These are phyloP conservation scores for Xylaria grammica DNA, from an alignment of 495 filamentous ascomycete species.

Conservation along the genomic window DNA sequence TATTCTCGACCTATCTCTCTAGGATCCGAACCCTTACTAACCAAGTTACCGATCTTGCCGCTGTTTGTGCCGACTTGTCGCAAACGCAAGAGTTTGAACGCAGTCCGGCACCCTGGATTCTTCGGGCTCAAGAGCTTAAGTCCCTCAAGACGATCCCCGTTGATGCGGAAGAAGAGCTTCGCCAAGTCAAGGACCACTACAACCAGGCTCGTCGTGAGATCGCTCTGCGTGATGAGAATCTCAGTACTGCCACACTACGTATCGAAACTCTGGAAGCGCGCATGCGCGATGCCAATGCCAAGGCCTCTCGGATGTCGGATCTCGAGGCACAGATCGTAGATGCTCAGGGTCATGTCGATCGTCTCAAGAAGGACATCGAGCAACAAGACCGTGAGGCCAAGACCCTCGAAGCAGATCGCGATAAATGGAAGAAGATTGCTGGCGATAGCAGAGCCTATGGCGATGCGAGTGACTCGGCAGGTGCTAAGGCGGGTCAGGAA, in stretches of 20 bases:
- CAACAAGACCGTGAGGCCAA: slow-evolving; percentile 63
- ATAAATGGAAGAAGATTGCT: slow-evolving; percentile 77
- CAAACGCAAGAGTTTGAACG: slow-evolving; percentile 86
- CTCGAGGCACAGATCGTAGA: slow-evolving; percentile 65
- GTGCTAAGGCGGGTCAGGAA: slow-evolving; percentile 60
- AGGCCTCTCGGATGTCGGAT: slow-evolving; percentile 65
- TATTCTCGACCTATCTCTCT: slow-evolving; percentile 70
- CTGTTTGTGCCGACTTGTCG: slow-evolving; percentile 73
- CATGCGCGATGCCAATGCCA: slow-evolving; percentile 78
- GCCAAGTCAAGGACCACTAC: slow-evolving; percentile 74
- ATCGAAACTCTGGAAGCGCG: slow-evolving; percentile 88
- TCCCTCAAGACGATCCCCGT: slow-evolving; percentile 75
- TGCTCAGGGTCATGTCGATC: slow-evolving; percentile 58
- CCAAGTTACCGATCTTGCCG: slow-evolving; percentile 73
- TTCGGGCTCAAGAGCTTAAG: slow-evolving; percentile 78
- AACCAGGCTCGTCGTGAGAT: slow-evolving; percentile 66
- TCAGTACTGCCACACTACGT: slow-evolving; percentile 81
- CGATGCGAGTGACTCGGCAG: slow-evolving; percentile 49
- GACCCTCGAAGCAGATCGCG: slow-evolving; percentile 65
- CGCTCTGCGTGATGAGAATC: slow-evolving; percentile 66
- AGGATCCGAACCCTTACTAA: slow-evolving; percentile 69
- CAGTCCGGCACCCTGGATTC: slow-evolving; percentile 74
- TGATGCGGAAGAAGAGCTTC: slow-evolving; percentile 80
- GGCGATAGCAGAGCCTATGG: slow-evolving; percentile 66
- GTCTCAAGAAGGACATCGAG: slow-evolving; percentile 68